These are phyloP conservation scores for Suhomyces sp. DNA, from an alignment of 805 yeast species.

Conservation along the genomic window DNA sequence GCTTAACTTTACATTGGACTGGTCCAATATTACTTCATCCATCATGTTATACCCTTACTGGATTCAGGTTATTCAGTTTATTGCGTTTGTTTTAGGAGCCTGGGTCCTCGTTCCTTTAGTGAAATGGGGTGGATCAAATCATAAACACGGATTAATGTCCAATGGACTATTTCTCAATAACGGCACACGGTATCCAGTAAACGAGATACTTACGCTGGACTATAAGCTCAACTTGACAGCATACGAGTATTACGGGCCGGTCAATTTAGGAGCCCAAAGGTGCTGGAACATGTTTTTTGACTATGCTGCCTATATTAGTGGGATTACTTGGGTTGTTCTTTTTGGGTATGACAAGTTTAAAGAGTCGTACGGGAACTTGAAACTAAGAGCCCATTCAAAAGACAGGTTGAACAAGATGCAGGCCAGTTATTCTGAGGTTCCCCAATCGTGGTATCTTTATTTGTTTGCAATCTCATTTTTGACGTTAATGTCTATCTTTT, in stretches of 20 bases:
- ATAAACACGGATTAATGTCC: slow-evolving; percentile 45
- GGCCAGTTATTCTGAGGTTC: slow-evolving; percentile 41
- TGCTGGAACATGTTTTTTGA: slow-evolving; percentile 53
- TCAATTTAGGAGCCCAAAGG: slow-evolving; percentile 46
- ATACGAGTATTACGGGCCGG: slow-evolving; percentile 44
- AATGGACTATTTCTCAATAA: slow-evolving; percentile 36
- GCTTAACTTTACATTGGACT: slow-evolving; percentile 47
- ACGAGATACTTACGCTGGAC: slow-evolving; percentile 37
- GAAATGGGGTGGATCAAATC: slow-evolving; percentile 39
- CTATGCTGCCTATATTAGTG: slow-evolving; percentile 51
- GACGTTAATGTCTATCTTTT: slow-evolving; percentile 31
- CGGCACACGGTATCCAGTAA: slow-evolving; percentile 44
- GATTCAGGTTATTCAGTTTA: slow-evolving; percentile 49
- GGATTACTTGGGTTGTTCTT: slow-evolving; percentile 43
- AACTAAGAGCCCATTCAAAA: slow-evolving; percentile 4
- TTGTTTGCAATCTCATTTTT: slow-evolving; percentile 37
- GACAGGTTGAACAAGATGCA: slow-evolving; percentile 45
- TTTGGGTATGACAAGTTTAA: slow-evolving; percentile 32
- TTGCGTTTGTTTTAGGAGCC: slow-evolving; percentile 46
- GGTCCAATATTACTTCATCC: slow-evolving; percentile 51
- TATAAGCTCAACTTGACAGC: slow-evolving; percentile 45
- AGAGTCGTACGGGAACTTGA: slow-evolving; percentile 14
- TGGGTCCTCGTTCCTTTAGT: slow-evolving; percentile 49
- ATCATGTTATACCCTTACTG: slow-evolving; percentile 53
- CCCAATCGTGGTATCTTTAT: slow-evolving; percentile 39